A percentile compares a stretch with the other conserved stretches of the same genome.
Evolutionary conservation across 1,284 basidiomycete species (phyloP).

Genomic region (Fomitopsis palustris): DNA sequence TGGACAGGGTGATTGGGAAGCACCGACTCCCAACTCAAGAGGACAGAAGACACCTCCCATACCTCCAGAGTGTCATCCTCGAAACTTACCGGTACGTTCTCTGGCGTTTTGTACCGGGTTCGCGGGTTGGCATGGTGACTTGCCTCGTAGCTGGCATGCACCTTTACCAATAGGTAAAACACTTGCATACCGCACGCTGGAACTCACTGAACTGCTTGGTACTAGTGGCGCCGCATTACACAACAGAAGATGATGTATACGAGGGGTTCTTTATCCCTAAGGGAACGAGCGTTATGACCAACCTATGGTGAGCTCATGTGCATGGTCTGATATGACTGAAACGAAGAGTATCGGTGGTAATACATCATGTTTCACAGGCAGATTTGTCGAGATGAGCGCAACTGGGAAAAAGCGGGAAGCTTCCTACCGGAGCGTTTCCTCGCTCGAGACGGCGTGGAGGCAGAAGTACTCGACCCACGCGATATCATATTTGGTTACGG

Average conservation of each 20-base stretch:
- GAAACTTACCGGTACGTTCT: slow-evolving; percentile 44
- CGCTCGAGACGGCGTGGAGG: slow-evolving; percentile 7
- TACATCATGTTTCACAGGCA: slow-evolving; percentile 19
- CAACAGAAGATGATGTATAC: not conserved
- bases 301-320: not conserved
- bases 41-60: slow-evolving; percentile 48
- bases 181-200: too few species aligned
- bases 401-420: slow-evolving; percentile 16
- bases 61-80: slow-evolving; percentile 47
- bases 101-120: too few species aligned
- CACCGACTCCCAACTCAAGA: slow-evolving; percentile 43
- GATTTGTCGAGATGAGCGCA: slow-evolving; percentile 18
- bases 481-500: slow-evolving; percentile 23
- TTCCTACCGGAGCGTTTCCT: slow-evolving; percentile 23
- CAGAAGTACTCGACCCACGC: slow-evolving; percentile 11
- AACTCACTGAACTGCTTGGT: too few species aligned
- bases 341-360: too few species aligned
- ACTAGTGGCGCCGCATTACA: slow-evolving; percentile 14
- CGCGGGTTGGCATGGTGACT: too few species aligned
- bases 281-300: not conserved
- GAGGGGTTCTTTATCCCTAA: not conserved
- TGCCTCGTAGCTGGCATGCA: not conserved
- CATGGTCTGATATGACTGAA: too few species aligned
- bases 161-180: not conserved
- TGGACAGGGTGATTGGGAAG: slow-evolving; percentile 36